phyloP scores from a whole-genome alignment of 2,329 filamentous ascomycete species.

The Fusarium sp. region DNA sequence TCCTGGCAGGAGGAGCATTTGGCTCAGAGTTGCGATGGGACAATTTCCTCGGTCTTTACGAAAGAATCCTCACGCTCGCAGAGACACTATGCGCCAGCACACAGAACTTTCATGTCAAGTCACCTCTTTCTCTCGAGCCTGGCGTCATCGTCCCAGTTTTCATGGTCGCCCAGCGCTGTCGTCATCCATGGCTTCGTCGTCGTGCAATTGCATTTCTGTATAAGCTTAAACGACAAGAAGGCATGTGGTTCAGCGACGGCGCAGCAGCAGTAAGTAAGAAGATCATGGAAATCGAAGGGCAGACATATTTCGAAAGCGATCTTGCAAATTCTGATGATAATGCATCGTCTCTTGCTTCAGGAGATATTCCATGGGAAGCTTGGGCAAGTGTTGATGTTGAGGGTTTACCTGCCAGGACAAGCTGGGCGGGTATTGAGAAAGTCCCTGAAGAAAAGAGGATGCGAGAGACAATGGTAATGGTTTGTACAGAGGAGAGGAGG shows the following conservation, averaged over 20 bases:
- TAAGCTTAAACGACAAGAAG: slow-evolving; percentile 49
- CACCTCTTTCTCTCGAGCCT: slow-evolving; percentile 49
- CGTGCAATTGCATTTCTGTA: slow-evolving; percentile 43
- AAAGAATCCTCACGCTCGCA: slow-evolving; percentile 41
- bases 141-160: slow-evolving; percentile 50
- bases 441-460: slow-evolving; percentile 40
- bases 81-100: slow-evolving; percentile 35
- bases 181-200: slow-evolving; percentile 48
- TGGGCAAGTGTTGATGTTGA: slow-evolving; percentile 34
- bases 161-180: slow-evolving; percentile 45
- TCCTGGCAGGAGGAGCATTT: slow-evolving; percentile 32
- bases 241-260: slow-evolving; percentile 50
- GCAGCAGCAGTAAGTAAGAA: slow-evolving; percentile 40
- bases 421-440: slow-evolving; percentile 40
- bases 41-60: slow-evolving; percentile 45
- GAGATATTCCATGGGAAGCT: slow-evolving; percentile 40
- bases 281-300: slow-evolving; percentile 43
- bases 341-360: neutral
- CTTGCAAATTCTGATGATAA: slow-evolving; percentile 8
- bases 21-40: slow-evolving; percentile 50
- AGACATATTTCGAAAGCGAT: slow-evolving; percentile 34
- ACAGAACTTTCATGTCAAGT: slow-evolving; percentile 26
- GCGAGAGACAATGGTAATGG: slow-evolving; percentile 44
- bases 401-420: slow-evolving; percentile 16
- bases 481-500: slow-evolving; percentile 28